Base-by-base conservation (phyloP, 129 eudicot genomes). In the Smallanthus sonchifolius region DNA sequence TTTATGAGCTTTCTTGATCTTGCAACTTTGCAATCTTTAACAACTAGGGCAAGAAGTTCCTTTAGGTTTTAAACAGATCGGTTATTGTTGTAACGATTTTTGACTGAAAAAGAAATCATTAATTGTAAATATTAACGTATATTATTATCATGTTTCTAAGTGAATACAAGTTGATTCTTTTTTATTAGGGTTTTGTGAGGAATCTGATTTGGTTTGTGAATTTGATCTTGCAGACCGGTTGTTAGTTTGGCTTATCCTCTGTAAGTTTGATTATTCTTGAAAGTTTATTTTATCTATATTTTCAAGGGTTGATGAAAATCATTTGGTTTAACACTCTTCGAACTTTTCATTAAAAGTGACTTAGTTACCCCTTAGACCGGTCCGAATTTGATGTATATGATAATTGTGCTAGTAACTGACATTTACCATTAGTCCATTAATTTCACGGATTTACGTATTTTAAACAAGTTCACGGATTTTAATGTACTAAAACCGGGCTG, bases 231-330 rank as follows among this genome's bases (percentile, higher is more conserved):
- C 66, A 60, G 66, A 20, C 66, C 69, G 6, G 69, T 64, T 64
- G 47, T 35, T 16, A 36, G 43, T 36, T 6, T 64, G 69, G 69
- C 69, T 32, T 61, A 87, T 91, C 97, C 97, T 60, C 85, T 95
- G 97, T 95, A 82, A 83, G 99, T 88, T 73, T 45, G 34, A 6
- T n/a, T 15, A 8, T 24, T 24, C 38, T 67, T n/a, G 14, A 57
- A 28, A 3, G 1, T 7, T 11, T 24, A 24, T 59, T 60, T 57
- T 57, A 10, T 10, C 60, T 17, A n/a, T 55, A 4, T 10, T 59
- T 28, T 59, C 4, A 32, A 11, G 39, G 65, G 19, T 61, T 32
- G 15, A 61, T 14, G 6, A 6, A 7, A 16, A 54, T 2, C 4
- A 45, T 38, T 38, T n/a, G n/a, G 30, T 24, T 24, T 24, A 24